Base-by-base conservation (phyloP, 2,329 filamentous ascomycete genomes). In the Cordyceps cateniannulata region DNA sequence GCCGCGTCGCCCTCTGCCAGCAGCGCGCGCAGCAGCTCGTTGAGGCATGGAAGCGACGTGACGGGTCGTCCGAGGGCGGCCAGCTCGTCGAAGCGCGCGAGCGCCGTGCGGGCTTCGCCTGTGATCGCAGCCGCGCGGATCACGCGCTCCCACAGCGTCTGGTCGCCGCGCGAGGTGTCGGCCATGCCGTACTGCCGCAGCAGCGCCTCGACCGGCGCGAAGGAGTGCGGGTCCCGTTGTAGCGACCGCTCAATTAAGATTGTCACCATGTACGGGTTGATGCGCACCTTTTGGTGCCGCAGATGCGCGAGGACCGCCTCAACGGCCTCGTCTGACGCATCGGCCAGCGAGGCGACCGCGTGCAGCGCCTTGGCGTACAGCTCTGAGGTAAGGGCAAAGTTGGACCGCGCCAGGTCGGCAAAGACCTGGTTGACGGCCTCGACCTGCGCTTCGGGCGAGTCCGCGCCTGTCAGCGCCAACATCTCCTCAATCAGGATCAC, bases 351-450 rank as follows among this genome's bases (percentile, higher is more conserved):
- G 18, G 73, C 66, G 12, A 76, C 69, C 14, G 72, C 70, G 71
- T 91, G 81, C 57, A 93, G 83, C 70, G 91, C 84, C 70, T 88
- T 86, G 67, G 80, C 84, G 71, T 90, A 93, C 2, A 83, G 84
- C 64, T 84, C 79, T 12, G 61, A 78, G 72, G 70, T 89, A 89
- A 42, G 86, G 76, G 52, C 78, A 72, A 12, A 91, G 72, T 5
- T 84, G 84, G 14, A 79, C 76, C 72, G 68, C 61, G 85, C 77
- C 71, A 92, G 84, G 22, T 84, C 77, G 3, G 72, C 65, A 58
- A 93, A 79, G 50, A 88, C 75, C 5, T 71, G 69, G n/a, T 78
- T 66, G 7, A 91, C 78, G 20, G 79, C 75, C 2, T 72, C 68
- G 22, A 77, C 72, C 69, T 88, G 85, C 59, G 85, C 77, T 12